Evolutionary conservation across 2,329 filamentous ascomycete genomes (phyloP), one percentile per base, ranked within the genome.

Genomic region (Alternaria sp.): DNA sequence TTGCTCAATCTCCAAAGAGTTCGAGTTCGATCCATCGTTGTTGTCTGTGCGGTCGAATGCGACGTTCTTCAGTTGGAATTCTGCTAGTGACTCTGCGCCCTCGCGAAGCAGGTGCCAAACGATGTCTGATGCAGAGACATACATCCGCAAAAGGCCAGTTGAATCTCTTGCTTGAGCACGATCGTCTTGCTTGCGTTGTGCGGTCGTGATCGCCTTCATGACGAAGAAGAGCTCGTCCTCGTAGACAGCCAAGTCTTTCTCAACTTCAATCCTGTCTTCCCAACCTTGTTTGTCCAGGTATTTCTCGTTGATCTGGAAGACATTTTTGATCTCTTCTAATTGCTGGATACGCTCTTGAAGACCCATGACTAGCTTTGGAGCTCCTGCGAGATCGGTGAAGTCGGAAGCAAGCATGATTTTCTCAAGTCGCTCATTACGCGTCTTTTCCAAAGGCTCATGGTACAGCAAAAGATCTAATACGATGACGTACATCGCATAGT

Each of bases 321-420:
- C 91, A 37, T 90, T 89, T 80, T 98, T 98, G 83, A 99, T 97
- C 75, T 97, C 94, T 76, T 97, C 93, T 21, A 99, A 87, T 77
- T 97, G 94, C 55, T 93, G 88, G 72, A 99, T 97, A 9, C 96
- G 91, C 73, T 96, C 92, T 79, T 99, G 96, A 25, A 99, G 86
- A 75, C 90, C 91, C 76, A 91, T 90, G 28, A 99, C 94, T 89
- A 97, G 95, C 77, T 95, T 92, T 0, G 96, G 96, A 4, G 95
- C 93, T 55, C 96, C 96, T 61, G 93, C 90, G 46, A 99, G 86
- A 78, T 99, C 96, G 79, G 95, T 99, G 77, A 99, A 99, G 80
- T 99, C 96, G 0, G 96, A 98, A 2, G 95, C 96, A 53, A 99
- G 88, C 89, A 99, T 97, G 72, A 99, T 99, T 85, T 97, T 98